These are phyloP conservation scores for Aspergillus fijiensis DNA, from an alignment of 2,329 filamentous ascomycete species.

Conservation along the genomic window DNA sequence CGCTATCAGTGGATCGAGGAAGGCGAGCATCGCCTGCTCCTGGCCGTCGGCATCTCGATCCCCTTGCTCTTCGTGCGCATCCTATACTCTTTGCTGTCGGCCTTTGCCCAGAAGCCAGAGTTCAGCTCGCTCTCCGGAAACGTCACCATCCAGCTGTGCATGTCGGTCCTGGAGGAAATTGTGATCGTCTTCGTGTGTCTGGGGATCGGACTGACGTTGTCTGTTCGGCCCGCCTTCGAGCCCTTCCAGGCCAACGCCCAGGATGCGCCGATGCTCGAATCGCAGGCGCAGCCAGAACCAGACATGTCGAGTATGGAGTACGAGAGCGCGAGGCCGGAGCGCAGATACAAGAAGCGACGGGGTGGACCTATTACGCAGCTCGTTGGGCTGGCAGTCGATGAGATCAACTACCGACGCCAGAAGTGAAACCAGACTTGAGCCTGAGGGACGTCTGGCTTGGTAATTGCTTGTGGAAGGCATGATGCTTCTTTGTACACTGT, in stretches of 20 bases:
- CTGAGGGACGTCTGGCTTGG: neutral
- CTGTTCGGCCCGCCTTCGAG: neutral
- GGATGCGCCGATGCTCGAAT: neutral
- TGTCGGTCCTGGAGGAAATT: slow-evolving; percentile 55
- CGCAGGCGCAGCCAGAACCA: neutral
- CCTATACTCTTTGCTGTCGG: slow-evolving; percentile 47
- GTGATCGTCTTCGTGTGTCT: slow-evolving; percentile 45
- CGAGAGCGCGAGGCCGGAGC: neutral
- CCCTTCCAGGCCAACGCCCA: neutral
- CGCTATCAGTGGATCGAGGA: slow-evolving; percentile 35
- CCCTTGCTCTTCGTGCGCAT: slow-evolving; percentile 55
- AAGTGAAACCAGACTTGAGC: neutral
- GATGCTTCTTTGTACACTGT: neutral
- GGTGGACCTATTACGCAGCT: slow-evolving; percentile 3
- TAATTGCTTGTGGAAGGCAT: neutral
- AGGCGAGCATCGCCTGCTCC: slow-evolving; percentile 50
- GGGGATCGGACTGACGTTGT: slow-evolving; percentile 29
- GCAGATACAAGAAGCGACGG: slow-evolving; percentile 11
- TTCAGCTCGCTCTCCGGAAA: slow-evolving; percentile 49
- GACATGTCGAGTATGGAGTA: neutral
- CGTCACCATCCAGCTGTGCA: slow-evolving; percentile 44
- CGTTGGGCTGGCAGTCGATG: neutral
- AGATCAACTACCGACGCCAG: neutral
- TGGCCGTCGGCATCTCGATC: slow-evolving; percentile 44
- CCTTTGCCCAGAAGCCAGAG: slow-evolving; percentile 41